Base-by-base conservation (phyloP, 495 filamentous ascomycete species). In the Daldinia decipiens region DNA sequence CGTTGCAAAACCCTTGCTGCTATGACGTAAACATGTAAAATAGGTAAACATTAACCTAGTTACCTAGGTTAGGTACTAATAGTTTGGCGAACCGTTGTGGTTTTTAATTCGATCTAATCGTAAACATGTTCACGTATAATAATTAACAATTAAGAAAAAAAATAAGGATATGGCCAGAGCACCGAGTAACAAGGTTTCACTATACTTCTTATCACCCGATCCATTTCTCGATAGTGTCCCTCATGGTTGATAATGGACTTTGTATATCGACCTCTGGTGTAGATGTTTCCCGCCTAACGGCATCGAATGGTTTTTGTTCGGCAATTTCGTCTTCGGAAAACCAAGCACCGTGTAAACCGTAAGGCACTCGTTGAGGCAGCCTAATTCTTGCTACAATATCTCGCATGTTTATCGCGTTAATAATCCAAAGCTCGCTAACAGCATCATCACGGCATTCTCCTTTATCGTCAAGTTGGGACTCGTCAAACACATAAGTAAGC, bases 301-400 rank as follows among this genome's bases (percentile, higher is more conserved):
- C 36, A 12, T 65, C 57, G 19, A 73, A 61, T 29, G 60, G 50
- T 26, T 80, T 77, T 71, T 87, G 85, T 2, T 65, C 70, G 13
- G 59, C 29, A 27, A 91, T 84, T 67, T 89, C 77, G 60, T 84
- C 81, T 75, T 89, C 85, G 0, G 78, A 72, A 65, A 91, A 90
- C 88, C 88, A 91, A 52, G 81, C 82, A 8, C 88, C 88, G 79
- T 91, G 89, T 60, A 91, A 75, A 0, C 89, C 88, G 71, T 90
- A 90, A 19, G 88, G 89, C 5, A 91, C 89, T 29, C 88, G 74
- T 74, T 89, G 88, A 17, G 89, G 88, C 52, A 91, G 75, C 32
- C 73, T 67, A 36, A 91, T 80, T 59, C 73, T 82, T 9, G 82
- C 85, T 27, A 89, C 77, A 0, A 91, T 81, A 6, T 85, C 80